These are phyloP conservation scores for Kandelia obovata DNA, from an alignment of 345 rosid species.

Conservation along the genomic window DNA sequence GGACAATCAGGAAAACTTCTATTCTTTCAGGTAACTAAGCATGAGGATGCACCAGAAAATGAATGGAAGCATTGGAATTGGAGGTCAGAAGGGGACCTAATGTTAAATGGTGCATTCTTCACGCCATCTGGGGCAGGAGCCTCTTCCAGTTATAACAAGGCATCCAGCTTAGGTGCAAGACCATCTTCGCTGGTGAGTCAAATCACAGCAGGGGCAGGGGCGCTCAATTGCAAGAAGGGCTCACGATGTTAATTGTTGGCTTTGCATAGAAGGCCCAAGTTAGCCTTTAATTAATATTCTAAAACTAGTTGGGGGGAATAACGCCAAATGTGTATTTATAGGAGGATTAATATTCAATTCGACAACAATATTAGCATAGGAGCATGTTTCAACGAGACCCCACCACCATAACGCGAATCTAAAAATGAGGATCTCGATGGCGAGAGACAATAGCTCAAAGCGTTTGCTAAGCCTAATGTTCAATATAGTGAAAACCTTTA, in stretches of 20 bases:
- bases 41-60: conserved; percentile 21
- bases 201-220: conserved; percentile 25
- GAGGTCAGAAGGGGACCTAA: conserved; percentile 30
- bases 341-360: too few species aligned
- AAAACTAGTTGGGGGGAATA: too few species aligned
- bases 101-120: conserved; percentile 28
- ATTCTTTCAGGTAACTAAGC: conserved; percentile 26
- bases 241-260: conserved; percentile 23
- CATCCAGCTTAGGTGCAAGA: conserved; percentile 29
- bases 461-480: too few species aligned
- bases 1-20: too few species aligned
- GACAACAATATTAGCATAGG: too few species aligned
- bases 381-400: too few species aligned
- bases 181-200: conserved; percentile 24
- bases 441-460: too few species aligned
- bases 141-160: conserved; percentile 28
- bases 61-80: conserved; percentile 31
- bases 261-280: conserved; percentile 6
- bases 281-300: too few species aligned
- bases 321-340: too few species aligned
- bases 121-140: conserved; percentile 20
- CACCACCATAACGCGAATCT: too few species aligned
- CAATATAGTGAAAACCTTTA: too few species aligned
- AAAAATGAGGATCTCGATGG: background rate
- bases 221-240: conserved; percentile 28